Percentiles rank a stretch among this genome's conserved stretches.
Conservation (phyloP, 2,329 filamentous ascomycete genomes). For the Colletotrichum eremochloae region DNA sequence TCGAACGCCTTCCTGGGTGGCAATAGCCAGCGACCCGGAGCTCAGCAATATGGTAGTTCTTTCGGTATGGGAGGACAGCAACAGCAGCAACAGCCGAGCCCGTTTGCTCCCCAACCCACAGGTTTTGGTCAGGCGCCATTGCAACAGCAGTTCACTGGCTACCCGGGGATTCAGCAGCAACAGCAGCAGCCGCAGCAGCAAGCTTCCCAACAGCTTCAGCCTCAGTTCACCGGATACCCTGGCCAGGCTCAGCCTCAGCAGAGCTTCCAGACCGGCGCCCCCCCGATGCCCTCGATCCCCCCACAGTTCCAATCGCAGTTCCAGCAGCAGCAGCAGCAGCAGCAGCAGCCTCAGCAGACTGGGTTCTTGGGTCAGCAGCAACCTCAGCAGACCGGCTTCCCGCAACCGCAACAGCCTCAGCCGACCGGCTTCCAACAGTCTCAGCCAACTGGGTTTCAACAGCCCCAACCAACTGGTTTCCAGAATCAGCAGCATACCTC, state of each 20-base stretch:
- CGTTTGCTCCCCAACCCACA: constrained; percentile 71
- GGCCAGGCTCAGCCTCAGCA: constrained; percentile 66
- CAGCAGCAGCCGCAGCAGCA: constrained; percentile 66
- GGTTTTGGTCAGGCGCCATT: constrained; percentile 69
- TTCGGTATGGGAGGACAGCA: constrained; percentile 63
- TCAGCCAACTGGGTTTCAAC: constrained; percentile 60
- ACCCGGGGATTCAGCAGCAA: constrained; percentile 67
- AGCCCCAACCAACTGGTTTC: constrained; percentile 60
- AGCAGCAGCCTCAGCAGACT: constrained; percentile 61
- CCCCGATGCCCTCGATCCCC: constrained; percentile 71
- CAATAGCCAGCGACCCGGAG: constrained; percentile 80
- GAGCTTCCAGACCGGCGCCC: constrained; percentile 71
- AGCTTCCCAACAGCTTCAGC: constrained; percentile 68
- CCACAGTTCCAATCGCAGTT: constrained; percentile 72
- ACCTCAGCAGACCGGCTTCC: constrained; percentile 59
- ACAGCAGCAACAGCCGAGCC: constrained; percentile 64
- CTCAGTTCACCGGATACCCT: constrained; percentile 59
- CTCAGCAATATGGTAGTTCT: constrained; percentile 70
- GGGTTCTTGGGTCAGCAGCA: constrained; percentile 59
- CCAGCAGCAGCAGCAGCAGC: constrained; percentile 68
- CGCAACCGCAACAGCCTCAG: constrained; percentile 54
- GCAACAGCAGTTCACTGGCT: constrained; percentile 73
- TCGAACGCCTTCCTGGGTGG: constrained; percentile 89
- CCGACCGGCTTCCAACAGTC: constrained; percentile 52
- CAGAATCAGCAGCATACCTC: constrained; percentile 63